Conservation (phyloP, 2,329 filamentous ascomycete species). For the Calycina herbarum region DNA sequence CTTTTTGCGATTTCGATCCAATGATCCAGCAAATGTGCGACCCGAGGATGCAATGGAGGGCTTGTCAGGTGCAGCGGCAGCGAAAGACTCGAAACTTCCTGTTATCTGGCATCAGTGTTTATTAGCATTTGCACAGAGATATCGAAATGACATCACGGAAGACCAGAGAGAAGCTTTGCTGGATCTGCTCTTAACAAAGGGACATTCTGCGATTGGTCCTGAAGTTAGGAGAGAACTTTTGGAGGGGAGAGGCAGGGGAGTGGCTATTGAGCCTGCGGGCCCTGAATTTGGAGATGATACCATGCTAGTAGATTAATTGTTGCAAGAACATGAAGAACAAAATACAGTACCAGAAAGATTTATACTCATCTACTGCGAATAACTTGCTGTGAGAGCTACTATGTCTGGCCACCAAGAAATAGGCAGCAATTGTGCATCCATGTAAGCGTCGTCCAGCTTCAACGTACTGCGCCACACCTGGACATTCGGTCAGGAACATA, state of each 20-base stretch:
- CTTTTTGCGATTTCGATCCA: conserved; percentile 83
- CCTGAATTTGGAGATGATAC: conserved; percentile 75
- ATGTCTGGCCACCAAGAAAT: not conserved
- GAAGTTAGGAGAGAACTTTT: conserved; percentile 88
- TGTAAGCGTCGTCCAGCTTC: not conserved
- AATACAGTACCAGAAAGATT: not conserved
- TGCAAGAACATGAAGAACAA: not conserved
- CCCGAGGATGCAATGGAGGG: conserved; percentile 54
- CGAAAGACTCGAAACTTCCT: conserved; percentile 68
- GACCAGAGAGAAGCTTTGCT: conserved; percentile 89
- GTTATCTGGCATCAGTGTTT: conserved; percentile 97
- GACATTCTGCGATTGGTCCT: conserved; percentile 84
- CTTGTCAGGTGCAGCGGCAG: conserved; percentile 42
- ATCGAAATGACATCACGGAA: conserved; percentile 94
- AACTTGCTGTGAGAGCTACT: not conserved
- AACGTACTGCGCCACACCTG: not conserved
- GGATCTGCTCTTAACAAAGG: conserved; percentile 80
- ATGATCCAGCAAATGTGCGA: conserved; percentile 58
- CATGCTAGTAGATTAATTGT: conserved; percentile 66
- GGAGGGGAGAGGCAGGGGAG: conserved; percentile 82
- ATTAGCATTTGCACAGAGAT: conserved; percentile 88
- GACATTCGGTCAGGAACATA: not conserved
- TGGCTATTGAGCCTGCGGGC: conserved; percentile 61
- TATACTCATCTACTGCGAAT: not conserved
- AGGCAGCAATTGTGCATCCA: not conserved